Evolutionary conservation across 768 basidiomycete genomes (phyloP).

Genomic region (Chlorophyllum brunneum): DNA sequence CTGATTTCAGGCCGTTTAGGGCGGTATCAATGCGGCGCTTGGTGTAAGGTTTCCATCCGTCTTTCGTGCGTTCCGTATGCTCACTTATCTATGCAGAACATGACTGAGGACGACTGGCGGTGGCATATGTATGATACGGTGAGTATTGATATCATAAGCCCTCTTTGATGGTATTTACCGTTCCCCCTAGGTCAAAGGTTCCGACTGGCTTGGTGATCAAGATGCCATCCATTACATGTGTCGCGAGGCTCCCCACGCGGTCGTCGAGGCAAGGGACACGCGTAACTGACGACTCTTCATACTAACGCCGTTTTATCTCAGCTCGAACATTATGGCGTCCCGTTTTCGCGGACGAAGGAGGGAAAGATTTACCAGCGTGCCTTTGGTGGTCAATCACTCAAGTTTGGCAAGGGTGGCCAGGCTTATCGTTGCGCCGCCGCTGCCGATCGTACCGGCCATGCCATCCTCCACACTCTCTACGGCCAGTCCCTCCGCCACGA

Average conservation of each 20-base stretch:
- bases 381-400: conserved; percentile 96
- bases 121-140: conserved; percentile 99
- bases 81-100: conserved; percentile 54
- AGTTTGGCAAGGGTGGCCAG: conserved; percentile 97
- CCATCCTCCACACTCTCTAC: conserved; percentile 97
- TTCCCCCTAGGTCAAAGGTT: conserved; percentile 84
- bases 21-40: conserved; percentile 97
- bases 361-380: conserved; percentile 99
- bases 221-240: conserved; percentile 99
- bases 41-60: conserved; percentile 52
- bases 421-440: conserved; percentile 99
- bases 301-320: conserved; percentile 27
- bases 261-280: conserved; percentile 67
- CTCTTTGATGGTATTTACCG: conserved; percentile 16
- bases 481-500: conserved; percentile 98
- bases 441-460: conserved; percentile 98
- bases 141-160: conserved; percentile 24
- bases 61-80: conserved; percentile 3
- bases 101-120: conserved; percentile 99
- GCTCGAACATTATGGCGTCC: conserved; percentile 98
- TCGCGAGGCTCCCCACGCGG: conserved; percentile 90
- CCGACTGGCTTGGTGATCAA: conserved; percentile 99
- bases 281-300: not conserved
- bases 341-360: conserved; percentile 97
- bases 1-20: conserved; percentile 42